phyloP scores from a whole-genome alignment of 2,329 filamentous ascomycete species.

The Fusarium sp. region DNA sequence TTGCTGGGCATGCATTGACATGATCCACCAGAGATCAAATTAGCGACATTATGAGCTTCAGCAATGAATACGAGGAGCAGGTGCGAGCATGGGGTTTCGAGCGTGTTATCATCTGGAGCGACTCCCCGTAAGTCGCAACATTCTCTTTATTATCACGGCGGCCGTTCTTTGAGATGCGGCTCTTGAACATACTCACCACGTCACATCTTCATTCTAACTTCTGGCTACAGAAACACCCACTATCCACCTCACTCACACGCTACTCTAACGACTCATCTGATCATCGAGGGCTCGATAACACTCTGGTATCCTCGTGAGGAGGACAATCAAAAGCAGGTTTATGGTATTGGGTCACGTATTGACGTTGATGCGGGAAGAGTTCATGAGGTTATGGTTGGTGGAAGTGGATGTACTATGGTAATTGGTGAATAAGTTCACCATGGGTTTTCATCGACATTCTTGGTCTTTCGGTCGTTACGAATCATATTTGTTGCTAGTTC shows the following conservation, averaged over 20 bases:
- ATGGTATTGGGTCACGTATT: slow-evolving; percentile 69
- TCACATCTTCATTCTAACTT: slow-evolving; percentile 12
- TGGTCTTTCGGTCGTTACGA: too few relatives aligned
- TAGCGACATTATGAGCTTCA: slow-evolving; percentile 42
- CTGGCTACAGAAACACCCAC: slow-evolving; percentile 66
- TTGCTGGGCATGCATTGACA: background rate
- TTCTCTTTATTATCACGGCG: background rate
- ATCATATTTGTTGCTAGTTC: too few relatives aligned
- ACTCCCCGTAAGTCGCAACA: slow-evolving; percentile 67
- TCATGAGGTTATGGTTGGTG: slow-evolving; percentile 78
- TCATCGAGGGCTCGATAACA: slow-evolving; percentile 72
- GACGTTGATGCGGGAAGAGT: slow-evolving; percentile 72
- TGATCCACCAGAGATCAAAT: background rate
- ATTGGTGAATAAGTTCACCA: slow-evolving; percentile 63
- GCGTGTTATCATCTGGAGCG: slow-evolving; percentile 78
- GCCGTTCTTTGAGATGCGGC: background rate
- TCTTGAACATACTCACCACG: slow-evolving; percentile 5
- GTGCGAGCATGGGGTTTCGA: slow-evolving; percentile 77
- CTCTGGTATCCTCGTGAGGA: slow-evolving; percentile 73
- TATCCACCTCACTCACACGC: slow-evolving; percentile 75
- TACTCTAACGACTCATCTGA: slow-evolving; percentile 75
- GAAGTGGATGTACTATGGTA: slow-evolving; percentile 74
- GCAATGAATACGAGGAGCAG: slow-evolving; percentile 60
- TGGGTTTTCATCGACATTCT: too few relatives aligned
- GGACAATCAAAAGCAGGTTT: slow-evolving; percentile 65